Conservation (phyloP, 139 green algal species). For the Tetradesmus lagerheimii region DNA sequence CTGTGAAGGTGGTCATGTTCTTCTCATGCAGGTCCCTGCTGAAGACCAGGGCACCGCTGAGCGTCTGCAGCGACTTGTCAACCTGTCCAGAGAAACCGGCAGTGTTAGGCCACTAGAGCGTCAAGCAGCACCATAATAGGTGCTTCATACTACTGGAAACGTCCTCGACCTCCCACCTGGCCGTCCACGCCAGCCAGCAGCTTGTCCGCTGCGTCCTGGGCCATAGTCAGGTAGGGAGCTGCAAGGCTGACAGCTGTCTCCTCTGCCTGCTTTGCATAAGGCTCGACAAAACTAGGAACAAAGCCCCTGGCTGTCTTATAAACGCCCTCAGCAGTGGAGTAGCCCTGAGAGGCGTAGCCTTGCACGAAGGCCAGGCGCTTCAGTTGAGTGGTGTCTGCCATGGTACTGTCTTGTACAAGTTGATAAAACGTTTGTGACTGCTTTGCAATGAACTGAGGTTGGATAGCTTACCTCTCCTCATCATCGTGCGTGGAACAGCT, state of each 20-base stretch:
- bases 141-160: background rate
- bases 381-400: background rate
- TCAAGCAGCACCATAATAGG: background rate
- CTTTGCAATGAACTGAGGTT: no score
- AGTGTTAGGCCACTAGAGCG: background rate
- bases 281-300: constrained; percentile 37
- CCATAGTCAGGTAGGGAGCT: constrained; percentile 41
- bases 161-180: background rate
- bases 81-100: constrained; percentile 10
- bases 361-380: constrained; percentile 45
- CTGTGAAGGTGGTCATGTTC: constrained; percentile 48
- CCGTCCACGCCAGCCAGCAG: constrained; percentile 10
- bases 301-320: constrained; percentile 45
- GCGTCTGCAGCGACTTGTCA: background rate
- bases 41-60: constrained; percentile 16
- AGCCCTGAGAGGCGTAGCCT: constrained; percentile 16
- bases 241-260: constrained; percentile 10
- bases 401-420: background rate
- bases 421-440: no score
- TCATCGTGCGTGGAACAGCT: background rate
- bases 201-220: constrained; percentile 34
- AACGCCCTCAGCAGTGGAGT: background rate
- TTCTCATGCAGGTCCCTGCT: constrained; percentile 44
- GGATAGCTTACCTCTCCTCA: background rate
- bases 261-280: constrained; percentile 24